Conservation (phyloP, 1,139 yeast genomes). For the Sugiyamaella sp. region DNA sequence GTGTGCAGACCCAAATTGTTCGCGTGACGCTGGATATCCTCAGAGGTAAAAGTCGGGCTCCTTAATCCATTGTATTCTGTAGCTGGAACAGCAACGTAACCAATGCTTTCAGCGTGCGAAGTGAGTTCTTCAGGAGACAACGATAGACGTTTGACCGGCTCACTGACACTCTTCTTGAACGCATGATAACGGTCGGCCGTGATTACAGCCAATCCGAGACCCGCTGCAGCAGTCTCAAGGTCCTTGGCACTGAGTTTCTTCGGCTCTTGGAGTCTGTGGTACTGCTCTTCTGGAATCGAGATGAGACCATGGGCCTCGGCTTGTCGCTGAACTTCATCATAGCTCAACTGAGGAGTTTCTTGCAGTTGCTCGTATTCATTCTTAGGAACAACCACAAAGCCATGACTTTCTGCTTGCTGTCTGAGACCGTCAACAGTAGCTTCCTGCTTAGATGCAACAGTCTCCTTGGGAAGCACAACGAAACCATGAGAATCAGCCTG, state of each 20-base stretch:
- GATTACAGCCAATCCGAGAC: constrained; percentile 27
- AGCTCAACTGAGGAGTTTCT: constrained; percentile 28
- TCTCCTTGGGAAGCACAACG: constrained; percentile 23
- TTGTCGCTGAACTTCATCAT: constrained; percentile 29
- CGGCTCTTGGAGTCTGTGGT: constrained; percentile 24
- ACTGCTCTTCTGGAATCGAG: constrained; percentile 29
- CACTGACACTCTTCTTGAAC: constrained; percentile 30
- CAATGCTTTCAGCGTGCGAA: constrained; percentile 27
- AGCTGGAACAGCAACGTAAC: constrained; percentile 32
- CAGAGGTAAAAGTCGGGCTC: constrained; percentile 1
- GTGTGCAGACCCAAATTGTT: constrained; percentile 42
- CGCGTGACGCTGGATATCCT: constrained; percentile 27
- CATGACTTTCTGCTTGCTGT: constrained; percentile 34
- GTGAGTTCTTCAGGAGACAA: constrained; percentile 24
- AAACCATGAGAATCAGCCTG: constrained; percentile 43
- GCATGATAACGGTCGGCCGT: constrained; percentile 29
- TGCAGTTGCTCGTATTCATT: constrained; percentile 18
- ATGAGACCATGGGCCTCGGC: constrained; percentile 15
- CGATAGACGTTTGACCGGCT: constrained; percentile 1
- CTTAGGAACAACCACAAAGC: constrained; percentile 36
- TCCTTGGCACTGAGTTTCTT: constrained; percentile 28
- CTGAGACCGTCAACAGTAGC: constrained; percentile 25
- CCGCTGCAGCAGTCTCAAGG: constrained; percentile 24
- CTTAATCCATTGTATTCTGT: constrained; percentile 10
- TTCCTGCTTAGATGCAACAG: neutral